Conservation (phyloP, 192 early-diverging fungal genomes). For the Entrophospora sp. region DNA sequence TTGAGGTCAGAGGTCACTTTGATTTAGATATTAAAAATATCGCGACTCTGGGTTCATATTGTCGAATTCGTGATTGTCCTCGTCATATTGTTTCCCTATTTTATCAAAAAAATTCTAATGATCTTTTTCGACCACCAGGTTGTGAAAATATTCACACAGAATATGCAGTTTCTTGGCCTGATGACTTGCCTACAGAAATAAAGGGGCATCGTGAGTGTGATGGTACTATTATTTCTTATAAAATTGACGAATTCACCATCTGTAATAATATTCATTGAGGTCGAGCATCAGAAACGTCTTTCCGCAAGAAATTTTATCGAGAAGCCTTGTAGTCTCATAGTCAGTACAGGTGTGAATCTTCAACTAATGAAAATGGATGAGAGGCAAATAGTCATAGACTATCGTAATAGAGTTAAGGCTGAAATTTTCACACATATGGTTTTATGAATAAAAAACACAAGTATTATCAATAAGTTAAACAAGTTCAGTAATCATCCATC, state of each 20-base stretch:
- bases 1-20: background rate
- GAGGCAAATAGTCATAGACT: too few relatives aligned
- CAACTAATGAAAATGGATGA: background rate
- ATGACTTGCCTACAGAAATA: conserved; percentile 5
- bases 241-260: background rate
- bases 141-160: background rate
- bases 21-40: background rate
- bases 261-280: background rate
- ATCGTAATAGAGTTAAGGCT: too few relatives aligned
- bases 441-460: too few relatives aligned
- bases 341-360: background rate
- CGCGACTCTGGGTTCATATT: background rate
- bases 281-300: conserved; percentile 7
- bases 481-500: too few relatives aligned
- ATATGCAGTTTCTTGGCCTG: background rate
- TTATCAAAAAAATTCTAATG: background rate
- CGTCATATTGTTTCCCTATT: background rate
- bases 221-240: background rate
- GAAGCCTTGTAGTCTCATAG: background rate
- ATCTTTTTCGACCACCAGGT: background rate
- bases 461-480: too few relatives aligned
- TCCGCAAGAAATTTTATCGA: conserved; percentile 9
- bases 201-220: background rate
- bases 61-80: background rate
- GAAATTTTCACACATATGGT: too few relatives aligned